Evolutionary conservation across 345 rosid species (phyloP).

Genomic region (Camelina neglecta): DNA sequence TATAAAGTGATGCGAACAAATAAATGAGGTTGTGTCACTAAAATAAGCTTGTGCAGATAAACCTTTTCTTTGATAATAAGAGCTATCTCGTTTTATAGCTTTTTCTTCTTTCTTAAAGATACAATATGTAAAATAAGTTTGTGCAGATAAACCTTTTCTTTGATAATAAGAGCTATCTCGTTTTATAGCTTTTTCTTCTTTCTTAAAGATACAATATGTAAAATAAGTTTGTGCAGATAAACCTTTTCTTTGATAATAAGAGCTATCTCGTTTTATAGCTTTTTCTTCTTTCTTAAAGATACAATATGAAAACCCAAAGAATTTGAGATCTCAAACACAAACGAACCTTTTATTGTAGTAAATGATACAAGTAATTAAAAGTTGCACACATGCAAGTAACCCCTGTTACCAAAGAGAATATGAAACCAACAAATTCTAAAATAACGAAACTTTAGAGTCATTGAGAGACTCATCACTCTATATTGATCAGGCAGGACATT

Average conservation of each 20-base stretch:
- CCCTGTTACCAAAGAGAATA: neutral
- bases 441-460: neutral
- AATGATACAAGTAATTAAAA: neutral
- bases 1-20: no score
- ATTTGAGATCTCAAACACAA: neutral
- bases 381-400: neutral
- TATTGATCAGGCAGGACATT: conserved; percentile 46
- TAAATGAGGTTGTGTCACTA: no score
- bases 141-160: neutral
- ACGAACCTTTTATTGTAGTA: neutral
- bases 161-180: neutral
- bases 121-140: neutral
- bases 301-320: neutral
- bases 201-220: neutral
- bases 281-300: neutral
- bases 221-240: neutral
- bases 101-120: neutral
- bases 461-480: conserved; percentile 20
- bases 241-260: neutral
- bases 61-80: neutral
- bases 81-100: neutral
- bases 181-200: neutral
- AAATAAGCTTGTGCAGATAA: neutral
- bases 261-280: neutral
- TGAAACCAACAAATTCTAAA: conserved; percentile 2